Evolutionary conservation across 495 filamentous ascomycete genomes (phyloP), one percentile per base, ranked within the genome.

Genomic region (Trichoderma asperelloides): DNA sequence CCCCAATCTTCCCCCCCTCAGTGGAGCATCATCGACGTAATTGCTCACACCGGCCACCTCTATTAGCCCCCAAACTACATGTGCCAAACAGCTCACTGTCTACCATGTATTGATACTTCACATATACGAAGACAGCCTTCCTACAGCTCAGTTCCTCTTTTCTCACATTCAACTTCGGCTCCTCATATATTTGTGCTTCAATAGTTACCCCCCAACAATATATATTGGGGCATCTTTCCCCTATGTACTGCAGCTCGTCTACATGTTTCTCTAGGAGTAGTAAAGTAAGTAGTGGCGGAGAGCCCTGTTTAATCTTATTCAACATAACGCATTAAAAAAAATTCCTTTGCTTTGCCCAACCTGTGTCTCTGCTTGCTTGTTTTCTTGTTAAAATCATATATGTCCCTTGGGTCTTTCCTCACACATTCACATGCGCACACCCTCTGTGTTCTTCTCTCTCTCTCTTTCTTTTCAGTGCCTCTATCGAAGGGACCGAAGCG

Each of bases 401-500:
- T 51, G 47, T 16, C 55, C n/a, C 12, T 25, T 60, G 25, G 49
- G 15, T 25, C 28, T 27, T 27, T 27, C 23, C 1, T 30, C 27
- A 30, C 13, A 47, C 43, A 18, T 47, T 37, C 33, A 37, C 9
- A 37, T 7, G 33, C 33, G 33, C 33, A 37, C 5, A 37, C 6
- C 2, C 33, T 7, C n/a, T n/a, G n/a, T 18, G 4, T 47, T 18
- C 15, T 47, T 62, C 57, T 12, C 57, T 21, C 15, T 16, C 57
- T 39, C 30, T 16, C 23, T 15, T 23, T 33, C 62, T 23, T 7
- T 64, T 18, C 18, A n/a, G 4, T 18, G 21, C 39, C 63, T 11
- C 78, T 75, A 85, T 57, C 82, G 79, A 64, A 84, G 84, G 21
- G 79, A 81, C 72, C 79, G 79, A 67, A 84, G 85, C 3, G 87